Conservation (phyloP, 805 yeast genomes). For the Candida odintsovae region DNA sequence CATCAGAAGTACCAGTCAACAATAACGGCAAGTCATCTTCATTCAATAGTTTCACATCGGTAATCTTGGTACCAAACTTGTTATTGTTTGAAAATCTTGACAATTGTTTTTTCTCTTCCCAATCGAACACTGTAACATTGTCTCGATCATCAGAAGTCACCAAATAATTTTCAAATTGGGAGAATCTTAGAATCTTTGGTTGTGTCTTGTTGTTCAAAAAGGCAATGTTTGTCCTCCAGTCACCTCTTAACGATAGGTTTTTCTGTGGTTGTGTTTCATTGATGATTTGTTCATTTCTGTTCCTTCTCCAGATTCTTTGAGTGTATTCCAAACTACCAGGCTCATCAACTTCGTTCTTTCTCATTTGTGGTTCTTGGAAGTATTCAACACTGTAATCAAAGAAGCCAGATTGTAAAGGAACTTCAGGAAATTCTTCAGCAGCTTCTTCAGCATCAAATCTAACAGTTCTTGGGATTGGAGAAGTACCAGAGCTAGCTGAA, state of each 20-base stretch:
- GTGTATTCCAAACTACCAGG: slow-evolving; percentile 87
- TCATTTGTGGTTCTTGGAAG: slow-evolving; percentile 95
- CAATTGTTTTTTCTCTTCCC: slow-evolving; percentile 56
- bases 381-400: slow-evolving; percentile 78
- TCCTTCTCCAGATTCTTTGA: slow-evolving; percentile 80
- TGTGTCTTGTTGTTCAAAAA: slow-evolving; percentile 69
- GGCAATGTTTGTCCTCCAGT: slow-evolving; percentile 67
- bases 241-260: slow-evolving; percentile 72
- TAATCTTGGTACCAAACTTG: slow-evolving; percentile 81
- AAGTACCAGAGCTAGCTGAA: slow-evolving; percentile 33
- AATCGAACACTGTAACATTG: slow-evolving; percentile 80
- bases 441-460: slow-evolving; percentile 33
- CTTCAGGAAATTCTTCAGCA: slow-evolving; percentile 21
- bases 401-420: slow-evolving; percentile 58
- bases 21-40: slow-evolving; percentile 89
- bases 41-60: slow-evolving; percentile 80
- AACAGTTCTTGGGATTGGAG: slow-evolving; percentile 53
- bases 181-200: slow-evolving; percentile 71
- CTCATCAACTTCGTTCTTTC: slow-evolving; percentile 77
- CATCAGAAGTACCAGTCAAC: slow-evolving; percentile 88
- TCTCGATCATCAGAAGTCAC: slow-evolving; percentile 82
- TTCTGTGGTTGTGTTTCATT: slow-evolving; percentile 89
- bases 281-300: slow-evolving; percentile 80
- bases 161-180: slow-evolving; percentile 85
- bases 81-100: slow-evolving; percentile 77